Conservation (phyloP, 2,329 filamentous ascomycete genomes). For the Neobulgaria alba region DNA sequence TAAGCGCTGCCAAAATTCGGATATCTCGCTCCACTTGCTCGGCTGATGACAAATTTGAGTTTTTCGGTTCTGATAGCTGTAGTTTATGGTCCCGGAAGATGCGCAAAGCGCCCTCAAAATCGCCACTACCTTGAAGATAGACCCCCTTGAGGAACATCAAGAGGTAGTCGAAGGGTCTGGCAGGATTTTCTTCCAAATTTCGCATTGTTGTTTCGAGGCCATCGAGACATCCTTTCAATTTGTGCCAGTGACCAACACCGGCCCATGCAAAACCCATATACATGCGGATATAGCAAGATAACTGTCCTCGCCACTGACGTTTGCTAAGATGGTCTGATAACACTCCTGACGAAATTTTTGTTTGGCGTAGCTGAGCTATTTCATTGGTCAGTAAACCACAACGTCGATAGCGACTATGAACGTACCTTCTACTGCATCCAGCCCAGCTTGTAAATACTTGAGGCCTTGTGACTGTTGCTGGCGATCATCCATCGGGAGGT, state of each 20-base stretch:
- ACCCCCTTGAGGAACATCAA: slow-evolving; percentile 61
- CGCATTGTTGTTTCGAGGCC: slow-evolving; percentile 16
- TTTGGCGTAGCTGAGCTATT: slow-evolving; percentile 7
- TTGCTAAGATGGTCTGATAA: slow-evolving; percentile 22
- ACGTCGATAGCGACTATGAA: neutral
- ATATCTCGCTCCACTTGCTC: slow-evolving; percentile 53
- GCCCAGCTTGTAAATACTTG: slow-evolving; percentile 48
- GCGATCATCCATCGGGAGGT: slow-evolving; percentile 1
- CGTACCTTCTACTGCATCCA: slow-evolving; percentile 34
- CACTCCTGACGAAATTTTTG: slow-evolving; percentile 21
- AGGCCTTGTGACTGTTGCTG: slow-evolving; percentile 49
- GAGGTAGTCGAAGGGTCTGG: slow-evolving; percentile 20
- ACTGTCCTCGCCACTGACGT: slow-evolving; percentile 23
- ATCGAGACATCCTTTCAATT: slow-evolving; percentile 20
- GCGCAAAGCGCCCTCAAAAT: slow-evolving; percentile 57
- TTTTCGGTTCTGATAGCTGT: slow-evolving; percentile 34
- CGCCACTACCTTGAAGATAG: slow-evolving; percentile 68
- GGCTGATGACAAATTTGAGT: slow-evolving; percentile 32
- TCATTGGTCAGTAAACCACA: neutral
- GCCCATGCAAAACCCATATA: slow-evolving; percentile 27
- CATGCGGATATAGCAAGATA: slow-evolving; percentile 26
- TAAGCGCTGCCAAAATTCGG: slow-evolving; percentile 57
- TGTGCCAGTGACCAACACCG: slow-evolving; percentile 23
- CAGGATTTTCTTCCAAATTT: slow-evolving; percentile 17
- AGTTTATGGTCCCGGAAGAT: slow-evolving; percentile 59